Percentiles rank a stretch among this genome's conserved stretches.
Evolutionary conservation across 495 filamentous ascomycete species (phyloP).

Genomic region (Penicillium coffeae): DNA sequence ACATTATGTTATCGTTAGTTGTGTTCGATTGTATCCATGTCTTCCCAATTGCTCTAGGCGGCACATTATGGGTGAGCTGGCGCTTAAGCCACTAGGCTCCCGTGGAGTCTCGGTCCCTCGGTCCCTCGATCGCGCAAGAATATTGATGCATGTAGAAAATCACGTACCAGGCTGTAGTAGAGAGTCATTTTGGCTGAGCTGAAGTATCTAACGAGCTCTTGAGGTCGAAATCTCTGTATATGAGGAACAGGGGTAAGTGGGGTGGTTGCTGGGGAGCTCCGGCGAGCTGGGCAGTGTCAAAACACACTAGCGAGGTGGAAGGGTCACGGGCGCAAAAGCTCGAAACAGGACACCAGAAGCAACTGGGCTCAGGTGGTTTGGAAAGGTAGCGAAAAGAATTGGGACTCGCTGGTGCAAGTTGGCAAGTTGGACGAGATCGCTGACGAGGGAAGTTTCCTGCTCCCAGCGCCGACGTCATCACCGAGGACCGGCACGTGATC

Average conservation of each 20-base stretch:
- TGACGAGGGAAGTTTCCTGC: conserved; percentile 11
- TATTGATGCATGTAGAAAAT: not conserved
- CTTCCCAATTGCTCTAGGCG: not conserved
- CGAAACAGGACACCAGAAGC: not conserved
- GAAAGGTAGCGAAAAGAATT: conserved; percentile 9
- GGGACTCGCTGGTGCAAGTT: conserved; percentile 8
- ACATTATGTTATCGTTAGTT: not conserved
- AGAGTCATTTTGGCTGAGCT: conserved; percentile 77
- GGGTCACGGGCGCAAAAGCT: not conserved
- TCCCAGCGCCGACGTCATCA: conserved; percentile 38
- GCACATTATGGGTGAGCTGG: conserved; percentile 4
- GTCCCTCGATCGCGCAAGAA: not conserved
- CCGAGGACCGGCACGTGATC: conserved; percentile 19
- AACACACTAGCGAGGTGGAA: not conserved
- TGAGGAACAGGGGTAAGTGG: conserved; percentile 18
- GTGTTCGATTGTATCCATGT: not conserved
- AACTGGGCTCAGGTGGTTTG: conserved; percentile 8
- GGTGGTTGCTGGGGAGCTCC: conserved; percentile 9
- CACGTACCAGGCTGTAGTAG: conserved; percentile 93
- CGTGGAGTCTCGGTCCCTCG: conserved; percentile 4
- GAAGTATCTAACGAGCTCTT: conserved; percentile 3
- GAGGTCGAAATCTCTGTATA: conserved; percentile 10
- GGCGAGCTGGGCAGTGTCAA: not conserved
- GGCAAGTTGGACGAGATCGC: not conserved
- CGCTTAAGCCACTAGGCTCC: conserved; percentile 19